Evolutionary conservation across 495 filamentous ascomycete species (phyloP).

Genomic region (Penicillium silybi): DNA sequence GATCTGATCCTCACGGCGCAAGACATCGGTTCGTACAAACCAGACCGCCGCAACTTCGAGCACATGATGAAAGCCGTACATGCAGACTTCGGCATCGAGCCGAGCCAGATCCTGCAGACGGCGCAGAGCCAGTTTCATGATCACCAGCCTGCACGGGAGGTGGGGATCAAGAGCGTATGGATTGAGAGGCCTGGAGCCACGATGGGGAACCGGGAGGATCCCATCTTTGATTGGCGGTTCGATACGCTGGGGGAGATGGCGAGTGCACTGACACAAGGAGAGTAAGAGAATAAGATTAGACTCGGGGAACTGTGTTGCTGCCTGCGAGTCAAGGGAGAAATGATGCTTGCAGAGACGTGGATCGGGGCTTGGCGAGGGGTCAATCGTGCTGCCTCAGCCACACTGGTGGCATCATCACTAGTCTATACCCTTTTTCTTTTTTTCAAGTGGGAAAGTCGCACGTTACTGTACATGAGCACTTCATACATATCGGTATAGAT

Average conservation of each 20-base stretch:
- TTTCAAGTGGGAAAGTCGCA: neutral
- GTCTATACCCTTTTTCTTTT: neutral
- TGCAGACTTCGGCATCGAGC: conserved; percentile 51
- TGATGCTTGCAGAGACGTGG: neutral
- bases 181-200: conserved; percentile 55
- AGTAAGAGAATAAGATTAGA: neutral
- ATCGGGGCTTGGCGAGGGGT: neutral
- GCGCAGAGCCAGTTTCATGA: conserved; percentile 69
- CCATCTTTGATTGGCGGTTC: conserved; percentile 57
- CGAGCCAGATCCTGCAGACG: conserved; percentile 59
- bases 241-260: conserved; percentile 68
- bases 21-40: conserved; percentile 75
- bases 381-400: conserved; percentile 2
- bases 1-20: conserved; percentile 71
- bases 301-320: neutral
- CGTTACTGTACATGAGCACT: neutral
- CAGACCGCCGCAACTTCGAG: conserved; percentile 59
- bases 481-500: neutral
- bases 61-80: conserved; percentile 56
- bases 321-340: neutral
- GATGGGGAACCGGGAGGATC: conserved; percentile 41
- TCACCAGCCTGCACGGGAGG: conserved; percentile 61
- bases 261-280: conserved; percentile 45
- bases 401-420: conserved; percentile 2
- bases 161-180: conserved; percentile 65